A percentile compares a stretch with the other conserved stretches of the same genome.
Evolutionary conservation across 148 eudicot genomes (phyloP).

Genomic region (Chenopodium formosanum): DNA sequence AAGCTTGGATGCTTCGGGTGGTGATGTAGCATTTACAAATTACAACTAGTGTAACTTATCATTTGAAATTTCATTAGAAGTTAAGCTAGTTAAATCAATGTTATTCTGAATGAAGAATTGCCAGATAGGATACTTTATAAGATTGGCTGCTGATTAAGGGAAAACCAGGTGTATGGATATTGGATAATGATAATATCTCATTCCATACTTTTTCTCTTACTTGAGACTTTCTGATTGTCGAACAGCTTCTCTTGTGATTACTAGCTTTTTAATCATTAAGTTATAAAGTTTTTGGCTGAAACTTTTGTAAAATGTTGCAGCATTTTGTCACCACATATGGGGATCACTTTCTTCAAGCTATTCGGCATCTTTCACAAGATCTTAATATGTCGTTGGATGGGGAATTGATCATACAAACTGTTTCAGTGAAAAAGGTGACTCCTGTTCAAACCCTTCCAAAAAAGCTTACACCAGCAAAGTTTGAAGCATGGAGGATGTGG

Average conservation of each 20-base stretch:
- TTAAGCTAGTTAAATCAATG: neutral
- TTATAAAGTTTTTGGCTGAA: neutral
- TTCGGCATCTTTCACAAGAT: constrained; percentile 44
- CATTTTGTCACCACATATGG: constrained; percentile 60
- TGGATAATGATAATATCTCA: neutral
- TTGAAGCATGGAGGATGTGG: constrained; percentile 87
- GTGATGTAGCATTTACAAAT: no score
- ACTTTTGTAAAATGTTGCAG: constrained; percentile 31
- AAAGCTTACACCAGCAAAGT: constrained; percentile 61
- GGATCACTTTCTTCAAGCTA: constrained; percentile 55
- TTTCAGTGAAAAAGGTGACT: constrained; percentile 28
- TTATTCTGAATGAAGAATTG: neutral
- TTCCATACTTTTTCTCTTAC: neutral
- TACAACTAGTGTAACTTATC: neutral
- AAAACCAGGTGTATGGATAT: neutral
- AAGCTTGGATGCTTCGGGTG: no score
- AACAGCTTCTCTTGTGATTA: constrained; percentile 1
- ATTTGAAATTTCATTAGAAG: neutral
- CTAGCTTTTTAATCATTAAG: neutral
- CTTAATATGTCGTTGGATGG: constrained; percentile 61
- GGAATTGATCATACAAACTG: constrained; percentile 35
- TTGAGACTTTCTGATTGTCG: neutral
- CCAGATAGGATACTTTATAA: neutral
- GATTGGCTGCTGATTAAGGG: neutral
- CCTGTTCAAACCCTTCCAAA: constrained; percentile 29